Evolutionary conservation across 768 basidiomycete genomes (phyloP), one percentile per base, ranked within the genome.

Genomic region (Podaxis sp.): DNA sequence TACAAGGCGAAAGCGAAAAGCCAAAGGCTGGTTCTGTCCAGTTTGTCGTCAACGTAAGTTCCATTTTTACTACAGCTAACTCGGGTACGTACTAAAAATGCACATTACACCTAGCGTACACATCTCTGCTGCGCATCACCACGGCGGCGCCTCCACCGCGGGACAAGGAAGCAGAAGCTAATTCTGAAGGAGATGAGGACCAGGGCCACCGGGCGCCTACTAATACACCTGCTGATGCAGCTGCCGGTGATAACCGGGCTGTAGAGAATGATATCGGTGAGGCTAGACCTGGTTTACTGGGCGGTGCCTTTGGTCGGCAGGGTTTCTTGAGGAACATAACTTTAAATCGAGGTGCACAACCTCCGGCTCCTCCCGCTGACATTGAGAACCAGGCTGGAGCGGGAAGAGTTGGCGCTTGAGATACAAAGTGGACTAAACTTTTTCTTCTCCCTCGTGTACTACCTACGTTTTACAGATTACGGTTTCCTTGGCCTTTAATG

Each of bases 1-100:
- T 61, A 74, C 82, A 4, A 81, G 93, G 64, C 80, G 94, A 71
- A 96, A 94, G 80, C 82, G 94, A 67, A 96, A 93, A 77, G 91
- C 93, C 0, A 98, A 98, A 75, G 95, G 95, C 4, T 98, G 95
- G 95, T 93, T 91, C 82, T 98, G 95, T 72, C 95, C 95, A 29
- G 93, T 98, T 54, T 96, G 95, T 74, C 85, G 95, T 66, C 94
- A 95, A 81, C 94, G 93, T 95, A 71, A 74, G 92, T 82, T 25
- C 47, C 51, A 25, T 59, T 59, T 40, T 29, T 55, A n/a, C 24
- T n/a, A 15, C 47, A 17, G 11, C 22, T 49, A 24, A 49, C 22
- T 22, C 13, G 22, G 25, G 49, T 24, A 4, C 11, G 25, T 13
- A 50, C 25, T 50, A 7, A 50, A 46, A 46, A 22, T 46, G 19